Conservation (phyloP, 495 filamentous ascomycete genomes). For the Penicillium tannophilum region DNA sequence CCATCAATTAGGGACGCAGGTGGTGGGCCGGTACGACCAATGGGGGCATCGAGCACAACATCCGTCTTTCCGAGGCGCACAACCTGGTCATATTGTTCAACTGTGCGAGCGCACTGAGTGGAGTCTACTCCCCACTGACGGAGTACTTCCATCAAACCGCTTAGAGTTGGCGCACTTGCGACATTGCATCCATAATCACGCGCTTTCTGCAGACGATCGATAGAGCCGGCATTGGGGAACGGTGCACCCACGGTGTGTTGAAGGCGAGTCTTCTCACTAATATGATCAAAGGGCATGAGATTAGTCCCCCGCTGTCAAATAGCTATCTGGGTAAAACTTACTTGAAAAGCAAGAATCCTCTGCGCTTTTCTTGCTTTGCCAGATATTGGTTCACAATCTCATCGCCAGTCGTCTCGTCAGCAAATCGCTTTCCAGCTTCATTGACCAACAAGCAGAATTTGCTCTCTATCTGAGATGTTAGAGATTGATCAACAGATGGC, state of each 20-base stretch:
- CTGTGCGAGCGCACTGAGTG: conserved; percentile 14
- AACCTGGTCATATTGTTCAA: conserved; percentile 21
- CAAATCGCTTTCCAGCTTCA: conserved; percentile 21
- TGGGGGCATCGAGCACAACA: conserved; percentile 17
- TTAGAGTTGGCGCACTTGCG: conserved; percentile 19
- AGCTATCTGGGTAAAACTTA: background rate
- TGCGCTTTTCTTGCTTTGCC: conserved; percentile 32
- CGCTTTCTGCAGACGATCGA: conserved; percentile 32
- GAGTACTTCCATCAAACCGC: conserved; percentile 17
- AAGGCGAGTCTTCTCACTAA: conserved; percentile 24
- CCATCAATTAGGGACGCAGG: conserved; percentile 27
- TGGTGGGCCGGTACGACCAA: conserved; percentile 12
- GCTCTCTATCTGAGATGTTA: conserved; percentile 23
- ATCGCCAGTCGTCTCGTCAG: conserved; percentile 28
- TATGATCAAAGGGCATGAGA: background rate
- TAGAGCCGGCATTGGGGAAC: conserved; percentile 30
- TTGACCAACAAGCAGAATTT: conserved; percentile 29
- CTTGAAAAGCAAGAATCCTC: conserved; percentile 31
- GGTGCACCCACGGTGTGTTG: conserved; percentile 26
- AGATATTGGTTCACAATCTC: conserved; percentile 34
- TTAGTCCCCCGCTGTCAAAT: too few relatives aligned
- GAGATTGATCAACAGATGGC: background rate
- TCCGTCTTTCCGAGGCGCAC: conserved; percentile 15
- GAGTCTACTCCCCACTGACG: conserved; percentile 22
- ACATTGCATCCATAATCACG: conserved; percentile 30